phyloP scores from a whole-genome alignment of 257 asterid species.

The Misopates orontium region DNA sequence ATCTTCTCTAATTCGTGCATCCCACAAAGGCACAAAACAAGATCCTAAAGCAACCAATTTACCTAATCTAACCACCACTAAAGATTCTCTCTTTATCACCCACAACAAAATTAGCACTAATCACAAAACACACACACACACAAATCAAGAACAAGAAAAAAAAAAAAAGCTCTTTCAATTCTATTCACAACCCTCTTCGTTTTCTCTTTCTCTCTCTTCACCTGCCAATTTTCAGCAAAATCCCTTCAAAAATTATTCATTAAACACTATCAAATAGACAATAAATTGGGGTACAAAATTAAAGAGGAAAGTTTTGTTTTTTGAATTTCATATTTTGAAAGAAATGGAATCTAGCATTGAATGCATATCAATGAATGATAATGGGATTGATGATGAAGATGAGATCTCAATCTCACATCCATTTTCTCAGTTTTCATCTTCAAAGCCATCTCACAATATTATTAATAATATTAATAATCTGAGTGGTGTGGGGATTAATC shows the following conservation, averaged over 20 bases:
- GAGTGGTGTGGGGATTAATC: slow-evolving; percentile 38
- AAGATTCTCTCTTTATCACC: slow-evolving; percentile 5
- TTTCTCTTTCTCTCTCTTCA: slow-evolving; percentile 22
- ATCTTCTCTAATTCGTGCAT: background rate
- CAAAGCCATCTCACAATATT: slow-evolving; percentile 33
- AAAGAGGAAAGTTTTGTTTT: background rate
- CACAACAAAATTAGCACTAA: background rate
- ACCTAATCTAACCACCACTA: slow-evolving; percentile 21
- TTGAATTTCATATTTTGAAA: background rate
- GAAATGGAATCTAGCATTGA: slow-evolving; percentile 61
- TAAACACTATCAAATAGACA: too few species aligned
- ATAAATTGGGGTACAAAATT: too few species aligned
- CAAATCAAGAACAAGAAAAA: background rate
- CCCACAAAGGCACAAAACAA: background rate
- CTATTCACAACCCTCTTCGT: background rate
- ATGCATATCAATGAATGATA: slow-evolving; percentile 48
- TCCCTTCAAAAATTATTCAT: slow-evolving; percentile 3
- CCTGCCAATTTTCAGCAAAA: slow-evolving; percentile 22
- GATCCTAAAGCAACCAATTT: background rate
- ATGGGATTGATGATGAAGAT: slow-evolving; percentile 41
- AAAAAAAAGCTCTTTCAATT: slow-evolving; percentile 38
- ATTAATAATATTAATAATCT: background rate
- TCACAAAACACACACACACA: background rate
- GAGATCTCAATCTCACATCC: slow-evolving; percentile 43
- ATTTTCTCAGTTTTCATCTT: slow-evolving; percentile 40